phyloP scores from a whole-genome alignment of 352 stramenopile species.

The Peronospora farinosa region DNA sequence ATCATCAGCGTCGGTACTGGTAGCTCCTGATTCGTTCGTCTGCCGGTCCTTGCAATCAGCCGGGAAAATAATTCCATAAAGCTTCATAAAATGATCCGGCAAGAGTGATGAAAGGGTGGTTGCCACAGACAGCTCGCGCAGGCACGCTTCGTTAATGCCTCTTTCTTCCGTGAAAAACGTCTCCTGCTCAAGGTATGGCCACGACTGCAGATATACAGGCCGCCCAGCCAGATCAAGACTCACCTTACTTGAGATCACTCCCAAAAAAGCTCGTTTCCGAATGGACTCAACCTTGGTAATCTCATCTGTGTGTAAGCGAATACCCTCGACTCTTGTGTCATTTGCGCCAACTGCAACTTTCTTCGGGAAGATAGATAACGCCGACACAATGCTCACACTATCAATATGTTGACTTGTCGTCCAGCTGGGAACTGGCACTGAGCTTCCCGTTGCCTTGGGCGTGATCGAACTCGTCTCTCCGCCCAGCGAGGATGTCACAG shows the following conservation, averaged over 20 bases:
- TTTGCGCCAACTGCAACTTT: conserved; percentile 24
- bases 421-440: conserved; percentile 7
- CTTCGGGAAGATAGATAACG: conserved; percentile 36
- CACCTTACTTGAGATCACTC: conserved; percentile 30
- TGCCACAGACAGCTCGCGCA: conserved; percentile 49
- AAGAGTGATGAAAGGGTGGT: conserved; percentile 38
- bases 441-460: conserved; percentile 22
- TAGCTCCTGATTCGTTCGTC: conserved; percentile 6
- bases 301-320: conserved; percentile 36
- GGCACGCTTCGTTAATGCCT: conserved; percentile 45
- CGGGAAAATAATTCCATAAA: conserved; percentile 71
- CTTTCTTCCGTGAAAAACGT: conserved; percentile 40
- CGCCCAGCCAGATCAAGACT: conserved; percentile 43
- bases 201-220: conserved; percentile 67
- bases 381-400: conserved; percentile 12
- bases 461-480: conserved; percentile 22
- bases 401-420: conserved; percentile 10
- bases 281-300: conserved; percentile 53
- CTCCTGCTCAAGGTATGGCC: conserved; percentile 66
- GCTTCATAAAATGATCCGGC: conserved; percentile 49
- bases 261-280: conserved; percentile 64
- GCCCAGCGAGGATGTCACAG: conserved; percentile 1
- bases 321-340: conserved; percentile 13
- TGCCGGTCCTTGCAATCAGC: conserved; percentile 31
- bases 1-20: conserved; percentile 27